A percentile compares a stretch with the other conserved stretches of the same genome.
phyloP scores from a whole-genome alignment of 441 rosid species.

The Iberis amara region DNA sequence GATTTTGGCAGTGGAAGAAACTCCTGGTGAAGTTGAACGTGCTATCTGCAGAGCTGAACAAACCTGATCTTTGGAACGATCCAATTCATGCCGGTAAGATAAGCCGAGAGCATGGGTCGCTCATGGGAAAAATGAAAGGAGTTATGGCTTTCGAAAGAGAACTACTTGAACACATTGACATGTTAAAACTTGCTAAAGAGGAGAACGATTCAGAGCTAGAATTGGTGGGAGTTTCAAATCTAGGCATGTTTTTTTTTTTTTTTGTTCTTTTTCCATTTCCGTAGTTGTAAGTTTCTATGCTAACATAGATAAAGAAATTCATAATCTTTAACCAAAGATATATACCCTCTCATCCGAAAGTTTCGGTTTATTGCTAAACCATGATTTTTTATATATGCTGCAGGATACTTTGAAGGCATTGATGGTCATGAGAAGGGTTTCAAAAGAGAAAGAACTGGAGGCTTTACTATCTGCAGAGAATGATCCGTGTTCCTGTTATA shows the following conservation, averaged over 20 bases:
- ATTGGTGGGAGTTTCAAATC: constrained; percentile 69
- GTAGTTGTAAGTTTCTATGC: not conserved
- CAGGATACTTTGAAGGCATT: constrained; percentile 75
- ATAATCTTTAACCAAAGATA: no score
- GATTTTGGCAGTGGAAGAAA: constrained; percentile 80
- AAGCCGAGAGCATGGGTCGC: constrained; percentile 86
- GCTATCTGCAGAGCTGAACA: constrained; percentile 63
- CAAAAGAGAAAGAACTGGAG: constrained; percentile 84
- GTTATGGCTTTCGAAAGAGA: constrained; percentile 69
- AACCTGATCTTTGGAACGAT: constrained; percentile 83
- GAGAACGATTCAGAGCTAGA: constrained; percentile 84
- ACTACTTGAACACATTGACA: constrained; percentile 87
- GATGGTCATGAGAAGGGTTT: constrained; percentile 68
- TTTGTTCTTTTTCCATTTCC: no score
- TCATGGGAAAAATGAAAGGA: constrained; percentile 67
- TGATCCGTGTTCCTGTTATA: constrained; percentile 72
- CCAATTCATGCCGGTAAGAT: constrained; percentile 80
- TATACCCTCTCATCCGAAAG: no score
- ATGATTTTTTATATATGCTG: constrained; percentile 9
- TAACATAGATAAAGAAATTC: no score
- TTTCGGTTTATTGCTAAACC: constrained; percentile 12
- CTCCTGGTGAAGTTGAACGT: constrained; percentile 55
- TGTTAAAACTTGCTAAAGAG: constrained; percentile 87
- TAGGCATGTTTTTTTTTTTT: constrained; percentile 68
- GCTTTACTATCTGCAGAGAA: constrained; percentile 82